Percentiles rank a stretch among this genome's conserved stretches.
Evolutionary conservation across 768 basidiomycete genomes (phyloP).

Genomic region (Russula lepida): DNA sequence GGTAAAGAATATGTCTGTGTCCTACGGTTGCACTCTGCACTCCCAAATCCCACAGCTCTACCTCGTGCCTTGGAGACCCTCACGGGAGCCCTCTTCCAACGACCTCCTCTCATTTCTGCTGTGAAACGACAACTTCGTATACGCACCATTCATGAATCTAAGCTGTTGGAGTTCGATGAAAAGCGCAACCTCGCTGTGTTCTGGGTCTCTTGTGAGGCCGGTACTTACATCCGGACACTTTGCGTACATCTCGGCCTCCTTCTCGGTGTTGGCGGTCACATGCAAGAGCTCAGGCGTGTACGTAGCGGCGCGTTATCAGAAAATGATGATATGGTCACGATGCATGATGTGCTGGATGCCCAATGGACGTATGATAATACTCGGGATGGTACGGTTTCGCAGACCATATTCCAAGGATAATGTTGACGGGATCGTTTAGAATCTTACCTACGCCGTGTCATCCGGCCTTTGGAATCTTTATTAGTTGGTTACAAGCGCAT

Average conservation of each 20-base stretch:
- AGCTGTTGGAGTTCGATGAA: conserved; percentile 93
- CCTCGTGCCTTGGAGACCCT: conserved; percentile 93
- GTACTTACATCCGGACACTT: conserved; percentile 91
- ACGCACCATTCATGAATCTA: conserved; percentile 94
- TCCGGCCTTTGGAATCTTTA: conserved; percentile 89
- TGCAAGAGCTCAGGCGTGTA: conserved; percentile 96
- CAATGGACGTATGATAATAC: conserved; percentile 99
- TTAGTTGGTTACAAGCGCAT: conserved; percentile 96
- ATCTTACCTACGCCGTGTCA: conserved; percentile 90
- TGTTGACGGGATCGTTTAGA: conserved; percentile 42
- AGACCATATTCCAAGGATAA: not conserved
- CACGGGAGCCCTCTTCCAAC: conserved; percentile 97
- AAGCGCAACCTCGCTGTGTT: conserved; percentile 94
- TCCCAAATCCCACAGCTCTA: conserved; percentile 76
- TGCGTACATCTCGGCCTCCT: conserved; percentile 95
- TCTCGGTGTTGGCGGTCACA: conserved; percentile 97
- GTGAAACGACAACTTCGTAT: conserved; percentile 97
- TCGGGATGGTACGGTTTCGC: conserved; percentile 60
- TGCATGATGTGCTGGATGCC: conserved; percentile 99
- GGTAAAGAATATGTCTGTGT: conserved; percentile 99
- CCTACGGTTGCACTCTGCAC: conserved; percentile 77
- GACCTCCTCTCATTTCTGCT: conserved; percentile 96
- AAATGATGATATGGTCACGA: conserved; percentile 96
- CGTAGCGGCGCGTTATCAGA: conserved; percentile 95
- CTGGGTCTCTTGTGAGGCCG: conserved; percentile 98